These are phyloP conservation scores for Terana coerulea DNA, from an alignment of 768 basidiomycete species.

Conservation along the genomic window DNA sequence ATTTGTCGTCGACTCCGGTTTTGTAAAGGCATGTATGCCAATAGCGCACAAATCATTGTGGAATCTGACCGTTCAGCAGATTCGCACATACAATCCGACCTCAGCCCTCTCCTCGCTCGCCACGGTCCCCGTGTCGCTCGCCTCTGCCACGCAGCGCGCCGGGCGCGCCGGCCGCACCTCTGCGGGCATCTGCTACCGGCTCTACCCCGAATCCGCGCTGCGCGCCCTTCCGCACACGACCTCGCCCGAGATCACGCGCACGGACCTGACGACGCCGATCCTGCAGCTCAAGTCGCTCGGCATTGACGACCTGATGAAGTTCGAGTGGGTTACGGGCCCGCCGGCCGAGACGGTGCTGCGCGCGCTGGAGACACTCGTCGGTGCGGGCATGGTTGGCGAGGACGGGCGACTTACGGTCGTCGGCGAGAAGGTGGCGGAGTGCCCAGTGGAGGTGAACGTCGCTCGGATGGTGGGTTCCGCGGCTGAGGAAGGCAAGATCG, in stretches of 20 bases:
- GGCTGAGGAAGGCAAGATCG: too few relatives aligned
- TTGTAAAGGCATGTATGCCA: slow-evolving; percentile 85
- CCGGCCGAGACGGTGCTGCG: slow-evolving; percentile 82
- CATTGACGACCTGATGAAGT: slow-evolving; percentile 92
- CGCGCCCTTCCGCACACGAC: slow-evolving; percentile 63
- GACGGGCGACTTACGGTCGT: slow-evolving; percentile 72
- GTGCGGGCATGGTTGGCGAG: slow-evolving; percentile 80
- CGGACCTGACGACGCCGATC: slow-evolving; percentile 88
- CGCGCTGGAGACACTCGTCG: slow-evolving; percentile 79
- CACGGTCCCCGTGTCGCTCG: slow-evolving; percentile 78
- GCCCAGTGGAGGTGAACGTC: slow-evolving; percentile 88
- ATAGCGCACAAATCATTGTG: neutral
- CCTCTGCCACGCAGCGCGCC: slow-evolving; percentile 89
- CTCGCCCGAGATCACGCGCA: slow-evolving; percentile 86
- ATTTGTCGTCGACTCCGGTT: slow-evolving; percentile 91
- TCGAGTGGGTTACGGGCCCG: slow-evolving; percentile 92
- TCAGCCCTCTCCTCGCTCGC: slow-evolving; percentile 82
- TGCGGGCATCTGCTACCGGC: slow-evolving; percentile 86
- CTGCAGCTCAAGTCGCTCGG: slow-evolving; percentile 93
- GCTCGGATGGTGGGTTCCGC: slow-evolving; percentile 83
- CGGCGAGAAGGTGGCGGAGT: slow-evolving; percentile 88
- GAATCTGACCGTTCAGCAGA: slow-evolving; percentile 40
- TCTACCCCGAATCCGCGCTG: slow-evolving; percentile 70
- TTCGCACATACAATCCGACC: slow-evolving; percentile 85
- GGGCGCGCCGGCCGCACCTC: slow-evolving; percentile 95